These are phyloP conservation scores for Eucalyptus pumila DNA, from an alignment of 345 rosid species.

Conservation along the genomic window DNA sequence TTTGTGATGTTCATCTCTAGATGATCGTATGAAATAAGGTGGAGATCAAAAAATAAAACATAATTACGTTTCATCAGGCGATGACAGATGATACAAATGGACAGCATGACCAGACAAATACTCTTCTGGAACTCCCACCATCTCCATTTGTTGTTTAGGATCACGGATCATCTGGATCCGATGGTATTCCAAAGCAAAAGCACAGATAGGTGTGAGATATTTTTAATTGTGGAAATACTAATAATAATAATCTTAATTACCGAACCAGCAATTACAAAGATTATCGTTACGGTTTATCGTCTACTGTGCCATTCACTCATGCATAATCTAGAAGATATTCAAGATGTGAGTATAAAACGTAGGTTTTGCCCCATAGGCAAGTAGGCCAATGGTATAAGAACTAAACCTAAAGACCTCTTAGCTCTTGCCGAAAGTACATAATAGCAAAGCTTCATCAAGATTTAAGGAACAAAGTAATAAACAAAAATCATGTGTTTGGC, in stretches of 20 bases:
- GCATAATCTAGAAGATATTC: background rate
- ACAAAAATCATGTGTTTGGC: background rate
- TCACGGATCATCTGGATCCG: conserved; percentile 83
- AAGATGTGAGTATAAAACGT: background rate
- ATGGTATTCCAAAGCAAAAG: background rate
- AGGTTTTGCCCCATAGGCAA: background rate
- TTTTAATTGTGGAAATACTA: background rate
- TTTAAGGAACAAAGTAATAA: background rate
- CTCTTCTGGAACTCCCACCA: conserved; percentile 92
- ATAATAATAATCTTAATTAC: background rate
- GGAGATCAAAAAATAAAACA: too few relatives aligned
- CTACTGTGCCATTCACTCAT: background rate
- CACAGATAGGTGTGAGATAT: background rate
- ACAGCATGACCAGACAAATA: too few relatives aligned
- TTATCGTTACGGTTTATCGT: background rate
- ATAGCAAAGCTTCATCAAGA: background rate
- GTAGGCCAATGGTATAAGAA: background rate
- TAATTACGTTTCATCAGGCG: too few relatives aligned
- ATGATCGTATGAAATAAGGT: background rate
- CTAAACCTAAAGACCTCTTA: background rate
- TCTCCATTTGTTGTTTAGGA: conserved; percentile 64
- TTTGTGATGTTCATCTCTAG: background rate
- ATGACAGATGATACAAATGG: too few relatives aligned
- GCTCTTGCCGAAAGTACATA: background rate
- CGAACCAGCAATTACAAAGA: background rate